Conservation (phyloP, 805 yeast species). For the Naumovozyma castellii region DNA sequence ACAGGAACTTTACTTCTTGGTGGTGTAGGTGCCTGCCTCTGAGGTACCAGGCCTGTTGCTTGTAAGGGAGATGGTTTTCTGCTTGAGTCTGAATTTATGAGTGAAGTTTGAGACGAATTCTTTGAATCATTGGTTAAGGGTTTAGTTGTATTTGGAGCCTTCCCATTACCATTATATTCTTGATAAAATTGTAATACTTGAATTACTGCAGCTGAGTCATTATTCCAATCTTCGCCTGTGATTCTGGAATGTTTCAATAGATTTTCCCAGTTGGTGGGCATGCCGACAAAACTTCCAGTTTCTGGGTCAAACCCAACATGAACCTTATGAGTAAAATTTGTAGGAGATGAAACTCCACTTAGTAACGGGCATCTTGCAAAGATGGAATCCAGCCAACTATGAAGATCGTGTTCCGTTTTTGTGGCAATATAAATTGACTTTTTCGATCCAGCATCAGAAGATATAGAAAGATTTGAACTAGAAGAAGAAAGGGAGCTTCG, state of each 20-base stretch:
- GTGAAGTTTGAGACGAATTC: conserved; percentile 1
- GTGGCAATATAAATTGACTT: conserved; percentile 67
- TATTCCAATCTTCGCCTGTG: conserved; percentile 82
- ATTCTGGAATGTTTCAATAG: conserved; percentile 79
- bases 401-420: conserved; percentile 68
- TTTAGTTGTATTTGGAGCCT: conserved; percentile 1
- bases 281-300: conserved; percentile 79
- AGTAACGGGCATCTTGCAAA: conserved; percentile 61
- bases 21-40: conserved; percentile 24
- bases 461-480: conserved; percentile 6
- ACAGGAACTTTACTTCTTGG: conserved; percentile 17
- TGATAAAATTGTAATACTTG: conserved; percentile 78
- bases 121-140: conserved; percentile 4
- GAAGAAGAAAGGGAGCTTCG: conserved; percentile 17
- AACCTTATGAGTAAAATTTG: conserved; percentile 89
- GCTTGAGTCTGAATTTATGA: neutral
- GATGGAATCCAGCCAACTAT: conserved; percentile 87
- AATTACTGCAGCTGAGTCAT: conserved; percentile 91
- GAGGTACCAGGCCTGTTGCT: conserved; percentile 13
- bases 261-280: conserved; percentile 90
- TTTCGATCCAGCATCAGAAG: conserved; percentile 25
- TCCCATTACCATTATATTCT: conserved; percentile 30
- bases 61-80: neutral
- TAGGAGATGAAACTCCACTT: conserved; percentile 75
- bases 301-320: conserved; percentile 83